Evolutionary conservation across 2,329 filamentous ascomycete genomes (phyloP).

Genomic region (Xylaria polymorpha): DNA sequence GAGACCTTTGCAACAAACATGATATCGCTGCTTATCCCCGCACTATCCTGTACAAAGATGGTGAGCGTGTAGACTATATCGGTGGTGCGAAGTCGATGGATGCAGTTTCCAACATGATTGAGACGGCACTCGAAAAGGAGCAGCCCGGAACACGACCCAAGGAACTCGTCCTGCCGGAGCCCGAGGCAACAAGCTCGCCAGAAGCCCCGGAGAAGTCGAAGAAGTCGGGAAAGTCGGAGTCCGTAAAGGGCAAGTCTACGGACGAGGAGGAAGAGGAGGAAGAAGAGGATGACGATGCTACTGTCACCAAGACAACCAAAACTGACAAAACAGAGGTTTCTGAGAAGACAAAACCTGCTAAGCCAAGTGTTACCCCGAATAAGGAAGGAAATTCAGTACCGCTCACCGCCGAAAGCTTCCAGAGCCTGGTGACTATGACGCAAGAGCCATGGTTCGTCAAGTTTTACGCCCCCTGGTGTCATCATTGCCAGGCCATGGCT

Average conservation of each 20-base stretch:
- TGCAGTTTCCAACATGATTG: constrained; percentile 75
- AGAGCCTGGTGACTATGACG: constrained; percentile 84
- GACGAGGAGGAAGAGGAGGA: constrained; percentile 39
- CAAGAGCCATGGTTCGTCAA: constrained; percentile 98
- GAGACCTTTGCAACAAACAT: constrained; percentile 78
- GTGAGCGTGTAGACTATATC: constrained; percentile 71
- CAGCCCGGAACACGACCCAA: constrained; percentile 83
- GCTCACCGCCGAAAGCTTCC: constrained; percentile 86
- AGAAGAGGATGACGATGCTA: constrained; percentile 41
- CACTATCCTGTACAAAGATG: constrained; percentile 83
- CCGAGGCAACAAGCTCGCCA: constrained; percentile 68
- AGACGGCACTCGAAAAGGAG: constrained; percentile 79
- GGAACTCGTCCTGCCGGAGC: constrained; percentile 74
- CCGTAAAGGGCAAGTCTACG: constrained; percentile 43
- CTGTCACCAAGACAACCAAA: constrained; percentile 39
- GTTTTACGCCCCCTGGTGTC: constrained; percentile 98
- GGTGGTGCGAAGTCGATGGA: constrained; percentile 76
- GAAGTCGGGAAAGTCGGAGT: constrained; percentile 43
- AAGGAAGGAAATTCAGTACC: constrained; percentile 78
- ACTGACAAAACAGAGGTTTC: constrained; percentile 32
- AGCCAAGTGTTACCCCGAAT: constrained; percentile 73
- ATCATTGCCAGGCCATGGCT: constrained; percentile 92
- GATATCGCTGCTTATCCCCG: constrained; percentile 78
- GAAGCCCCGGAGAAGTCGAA: constrained; percentile 45
- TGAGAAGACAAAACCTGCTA: constrained; percentile 57